Evolutionary conservation across 2,329 filamentous ascomycete species (phyloP), one percentile per base, ranked within the genome.

Genomic region (Chalaropsis thielavioides): DNA sequence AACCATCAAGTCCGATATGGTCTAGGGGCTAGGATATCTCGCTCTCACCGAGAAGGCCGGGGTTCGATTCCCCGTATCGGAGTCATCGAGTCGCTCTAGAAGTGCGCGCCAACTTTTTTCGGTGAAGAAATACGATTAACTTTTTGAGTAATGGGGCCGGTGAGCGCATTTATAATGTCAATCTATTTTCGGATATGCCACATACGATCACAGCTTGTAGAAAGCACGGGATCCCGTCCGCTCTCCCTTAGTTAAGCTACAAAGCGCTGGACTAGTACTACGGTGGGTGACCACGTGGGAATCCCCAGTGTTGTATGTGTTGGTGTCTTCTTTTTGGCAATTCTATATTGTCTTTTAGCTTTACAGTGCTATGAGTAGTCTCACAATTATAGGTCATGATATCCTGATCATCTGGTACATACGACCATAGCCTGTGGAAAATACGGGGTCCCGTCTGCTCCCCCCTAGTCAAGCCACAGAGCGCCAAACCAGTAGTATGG

Each of bases 31-130:
- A 60, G 43, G 63, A 27, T 60, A 64, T 56, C 44, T 63, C 46
- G 61, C 61, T 56, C 46, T 63, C 46, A 68, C 68, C 68, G 68
- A 65, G 67, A 61, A 68, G 68, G 66, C 68, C 68, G 63, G 68
- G 68, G 68, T 69, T 69, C 68, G 66, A 69, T 69, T 69, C 68
- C 68, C 68, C 63, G 68, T 68, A 67, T 65, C 68, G 68, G 68
- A 69, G 66, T 17, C 24, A 19, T 15, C 4, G 1, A 49, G n/a
- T 10, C n/a, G 10, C 10, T 3, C 7, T 15, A 24, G 13, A 19
- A 3, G 19, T 15, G 19, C 1, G 35, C 5, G 35, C 8, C 1
- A 38, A 38, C 8, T 38, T 38, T 38, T 38, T 4, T 1, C 10
- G 5, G 1, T 38, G 5, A 38, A 38, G n/a, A 38, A 10, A 8